Base-by-base conservation (phyloP, 2,329 filamentous ascomycete species). In the Didymella pomorum region DNA sequence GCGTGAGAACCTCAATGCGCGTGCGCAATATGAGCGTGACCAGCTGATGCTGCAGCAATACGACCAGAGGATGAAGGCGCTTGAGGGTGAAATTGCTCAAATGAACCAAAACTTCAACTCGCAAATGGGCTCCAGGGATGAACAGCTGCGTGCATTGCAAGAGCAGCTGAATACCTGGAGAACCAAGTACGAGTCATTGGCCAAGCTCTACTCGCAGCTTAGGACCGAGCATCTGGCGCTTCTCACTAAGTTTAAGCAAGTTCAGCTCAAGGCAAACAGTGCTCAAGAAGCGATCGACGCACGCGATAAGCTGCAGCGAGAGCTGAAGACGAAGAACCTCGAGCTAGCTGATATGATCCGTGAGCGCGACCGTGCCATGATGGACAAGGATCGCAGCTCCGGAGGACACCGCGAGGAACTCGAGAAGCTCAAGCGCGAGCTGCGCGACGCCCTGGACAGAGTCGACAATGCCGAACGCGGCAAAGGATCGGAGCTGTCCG, bases 281-380 rank as follows among this genome's bases (percentile, higher is more conserved):
- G 95, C 95, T 0, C 94, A 98, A 75, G 95, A 99, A 80, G 95
- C 95, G 1, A 97, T 98, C 63, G 95, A 98, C 56, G 89, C 87
- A 68, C 89, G 94, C 9, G 95, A 99, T 81, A 97, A 96, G 82
- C 84, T 99, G 51, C 93, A 98, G 80, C 90, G 94, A 31, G 95
- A 99, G 80, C 90, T 99, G 76, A 99, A 99, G 86, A 97, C 94
- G 28, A 99, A 99, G 86, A 99, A 99, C 74, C 82, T 99, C n/a
- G 95, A 99, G 78, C 81, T 99, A 61, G 95, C 95, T 29, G 93
- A 98, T 76, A 98, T 99, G 95, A 99, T 99, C 65, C 87, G 95
- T 42, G 95, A 99, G 80, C 86, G 95, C 68, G 95, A 99, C 73
- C 88, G 95, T 64, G 95, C 95, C 28, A 80, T 97, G 51, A 92